phyloP scores from a whole-genome alignment of 805 yeast genomes.

The Starmerella floris region DNA sequence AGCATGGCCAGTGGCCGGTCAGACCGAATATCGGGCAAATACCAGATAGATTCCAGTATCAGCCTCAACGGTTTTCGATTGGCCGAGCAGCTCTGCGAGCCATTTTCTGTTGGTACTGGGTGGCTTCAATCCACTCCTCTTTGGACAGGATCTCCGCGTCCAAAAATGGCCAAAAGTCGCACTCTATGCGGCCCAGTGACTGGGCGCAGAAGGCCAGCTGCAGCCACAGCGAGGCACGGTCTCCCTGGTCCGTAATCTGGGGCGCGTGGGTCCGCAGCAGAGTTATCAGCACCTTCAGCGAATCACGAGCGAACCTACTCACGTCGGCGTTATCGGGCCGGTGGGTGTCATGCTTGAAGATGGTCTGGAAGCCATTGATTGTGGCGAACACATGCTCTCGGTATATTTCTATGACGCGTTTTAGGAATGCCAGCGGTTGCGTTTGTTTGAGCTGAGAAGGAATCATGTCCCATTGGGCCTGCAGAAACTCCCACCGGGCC shows the following conservation, averaged over 20 bases:
- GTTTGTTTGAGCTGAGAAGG: constrained; percentile 40
- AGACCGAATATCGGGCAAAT: no score
- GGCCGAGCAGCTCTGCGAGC: no score
- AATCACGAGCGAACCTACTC: constrained; percentile 22
- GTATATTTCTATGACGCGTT: constrained; percentile 67
- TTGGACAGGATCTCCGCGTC: constrained; percentile 23
- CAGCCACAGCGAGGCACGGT: constrained; percentile 36
- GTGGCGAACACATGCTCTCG: constrained; percentile 74
- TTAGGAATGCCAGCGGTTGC: constrained; percentile 49
- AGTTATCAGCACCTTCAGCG: constrained; percentile 20
- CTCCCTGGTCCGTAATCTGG: constrained; percentile 23
- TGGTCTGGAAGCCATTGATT: constrained; percentile 48
- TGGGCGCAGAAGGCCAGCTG: constrained; percentile 85
- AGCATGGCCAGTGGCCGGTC: no score
- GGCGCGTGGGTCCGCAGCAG: constrained; percentile 22
- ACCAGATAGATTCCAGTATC: no score
- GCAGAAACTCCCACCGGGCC: constrained; percentile 27
- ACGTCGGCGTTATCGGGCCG: not conserved
- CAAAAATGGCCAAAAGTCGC: constrained; percentile 44
- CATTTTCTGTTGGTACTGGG: constrained; percentile 33
- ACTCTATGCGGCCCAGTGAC: constrained; percentile 58
- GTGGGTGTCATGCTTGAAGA: constrained; percentile 34
- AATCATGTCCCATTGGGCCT: constrained; percentile 15
- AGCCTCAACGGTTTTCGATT: no score
- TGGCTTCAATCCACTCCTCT: constrained; percentile 33